Base-by-base conservation (phyloP, 2,329 filamentous ascomycete genomes). In the Didymella glomerata region DNA sequence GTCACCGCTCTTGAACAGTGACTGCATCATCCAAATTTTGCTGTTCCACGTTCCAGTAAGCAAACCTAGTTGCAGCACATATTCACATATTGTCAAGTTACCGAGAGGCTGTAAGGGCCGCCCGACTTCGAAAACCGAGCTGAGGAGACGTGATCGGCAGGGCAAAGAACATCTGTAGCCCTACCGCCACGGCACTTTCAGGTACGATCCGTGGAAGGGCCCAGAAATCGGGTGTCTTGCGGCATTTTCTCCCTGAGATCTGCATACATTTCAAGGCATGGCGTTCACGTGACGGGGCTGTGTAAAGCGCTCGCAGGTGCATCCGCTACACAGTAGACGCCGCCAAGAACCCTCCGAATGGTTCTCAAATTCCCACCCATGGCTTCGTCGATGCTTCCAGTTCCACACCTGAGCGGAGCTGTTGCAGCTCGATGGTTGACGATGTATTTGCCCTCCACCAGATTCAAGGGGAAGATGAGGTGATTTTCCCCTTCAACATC, bases 391-490 rank as follows among this genome's bases (percentile, higher is more conserved):
- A 30, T 34, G 28, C 38, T 57, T 32, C 48, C 50, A 48, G 22
- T 57, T 59, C 40, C 41, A 56, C 44, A 47, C 56, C 46, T 50
- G 40, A 49, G 48, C 54, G 52, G 49, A 51, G 48, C 52, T 64
- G 22, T 22, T 20, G 20, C 28, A 55, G 55, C 54, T 63, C 65
- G 60, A 70, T 70, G 68, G 57, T 61, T 50, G 59, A 62, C 50
- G 53, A 67, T 65, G 67, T 67, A 42, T 64, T 69, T 49, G 57
- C 64, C 49, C 62, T 69, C 38, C 60, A 68, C 60, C 54, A 60
- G 48, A 65, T 65, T 42, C 27, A 53, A 47, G 62, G 48, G 51
- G 61, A 50, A 46, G 53, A 63, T 14, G 52, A 57, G 24, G 55
- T 59, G 38, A 60, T 42, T 14, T 68, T 68, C 44, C 68, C 68